Evolutionary conservation across 1,139 yeast genomes (phyloP).

Genomic region (Saccharomyces pastorianus): DNA sequence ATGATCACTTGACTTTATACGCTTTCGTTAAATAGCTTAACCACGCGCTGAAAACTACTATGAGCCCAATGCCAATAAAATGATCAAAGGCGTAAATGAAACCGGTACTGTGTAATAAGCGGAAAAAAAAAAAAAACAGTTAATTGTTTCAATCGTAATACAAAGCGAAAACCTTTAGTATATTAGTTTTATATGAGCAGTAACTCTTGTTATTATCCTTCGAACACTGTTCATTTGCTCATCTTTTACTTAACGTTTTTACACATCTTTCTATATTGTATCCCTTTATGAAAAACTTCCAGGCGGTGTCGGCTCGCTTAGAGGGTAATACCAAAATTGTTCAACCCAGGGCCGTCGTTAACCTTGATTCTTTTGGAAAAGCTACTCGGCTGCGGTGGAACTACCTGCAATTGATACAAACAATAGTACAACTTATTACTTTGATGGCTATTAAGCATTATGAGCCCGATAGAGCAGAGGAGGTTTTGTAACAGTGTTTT

Average conservation of each 20-base stretch:
- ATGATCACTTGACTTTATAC: not conserved
- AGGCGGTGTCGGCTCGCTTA: slow-evolving; percentile 7
- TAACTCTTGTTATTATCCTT: not conserved
- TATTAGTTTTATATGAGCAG: not conserved
- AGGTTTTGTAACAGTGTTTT: slow-evolving; percentile 32
- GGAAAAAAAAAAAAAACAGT: not conserved
- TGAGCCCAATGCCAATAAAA: not conserved
- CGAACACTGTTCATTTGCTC: not conserved
- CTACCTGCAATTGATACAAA: slow-evolving; percentile 41
- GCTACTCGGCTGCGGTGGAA: not conserved
- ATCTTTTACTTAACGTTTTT: not conserved
- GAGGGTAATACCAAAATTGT: slow-evolving; percentile 50
- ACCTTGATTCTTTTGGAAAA: slow-evolving; percentile 40
- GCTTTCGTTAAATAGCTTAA: not conserved
- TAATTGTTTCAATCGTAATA: not conserved
- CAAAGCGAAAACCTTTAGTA: not conserved
- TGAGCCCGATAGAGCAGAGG: slow-evolving; percentile 54
- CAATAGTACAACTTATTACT: slow-evolving; percentile 76
- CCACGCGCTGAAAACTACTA: not conserved
- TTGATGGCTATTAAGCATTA: slow-evolving; percentile 40
- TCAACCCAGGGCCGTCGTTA: slow-evolving; percentile 46
- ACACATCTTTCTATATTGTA: not conserved
- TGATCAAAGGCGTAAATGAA: not conserved
- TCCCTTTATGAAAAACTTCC: not conserved
- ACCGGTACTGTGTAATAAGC: not conserved